Percentiles rank a stretch among this genome's conserved stretches.
Evolutionary conservation across 495 filamentous ascomycete genomes (phyloP).

Genomic region (Articulospora tetracladia): DNA sequence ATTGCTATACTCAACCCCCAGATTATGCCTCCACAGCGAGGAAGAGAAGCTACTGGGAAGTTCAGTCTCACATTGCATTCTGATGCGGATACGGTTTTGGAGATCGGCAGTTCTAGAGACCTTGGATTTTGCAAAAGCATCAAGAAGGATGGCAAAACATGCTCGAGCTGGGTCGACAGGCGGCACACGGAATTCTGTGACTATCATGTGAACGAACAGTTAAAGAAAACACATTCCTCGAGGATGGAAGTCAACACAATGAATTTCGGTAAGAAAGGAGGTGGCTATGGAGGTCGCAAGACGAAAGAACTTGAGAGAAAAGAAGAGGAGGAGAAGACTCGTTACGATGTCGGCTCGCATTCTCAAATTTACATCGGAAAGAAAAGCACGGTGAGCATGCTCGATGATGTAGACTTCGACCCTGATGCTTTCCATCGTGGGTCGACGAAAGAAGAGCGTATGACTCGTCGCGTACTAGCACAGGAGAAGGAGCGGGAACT

Average conservation of each 20-base stretch:
- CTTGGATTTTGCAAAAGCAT: conserved; percentile 83
- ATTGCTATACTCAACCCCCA: conserved; percentile 91
- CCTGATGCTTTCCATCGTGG: conserved; percentile 49
- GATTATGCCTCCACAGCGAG: conserved; percentile 78
- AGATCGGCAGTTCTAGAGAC: conserved; percentile 82
- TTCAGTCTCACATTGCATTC: conserved; percentile 82
- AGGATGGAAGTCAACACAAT: conserved; percentile 81
- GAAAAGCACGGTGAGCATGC: conserved; percentile 52
- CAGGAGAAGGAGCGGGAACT: conserved; percentile 81
- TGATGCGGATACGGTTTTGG: conserved; percentile 83
- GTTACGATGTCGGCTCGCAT: conserved; percentile 56
- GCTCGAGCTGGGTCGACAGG: conserved; percentile 80
- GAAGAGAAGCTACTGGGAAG: conserved; percentile 66
- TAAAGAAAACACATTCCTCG: conserved; percentile 63
- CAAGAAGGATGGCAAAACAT: conserved; percentile 78
- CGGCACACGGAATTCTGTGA: conserved; percentile 89
- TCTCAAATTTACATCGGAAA: conserved; percentile 57
- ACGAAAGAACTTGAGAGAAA: conserved; percentile 6
- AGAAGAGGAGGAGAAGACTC: conserved; percentile 34
- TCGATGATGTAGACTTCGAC: conserved; percentile 66
- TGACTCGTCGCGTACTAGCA: conserved; percentile 30
- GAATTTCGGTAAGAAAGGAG: conserved; percentile 38
- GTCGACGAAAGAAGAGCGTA: conserved; percentile 30
- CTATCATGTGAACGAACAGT: conserved; percentile 78
- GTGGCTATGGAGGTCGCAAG: conserved; percentile 17